Evolutionary conservation across 805 yeast species (phyloP), one percentile per base, ranked within the genome.

Genomic region (Metschnikowia orientalis): DNA sequence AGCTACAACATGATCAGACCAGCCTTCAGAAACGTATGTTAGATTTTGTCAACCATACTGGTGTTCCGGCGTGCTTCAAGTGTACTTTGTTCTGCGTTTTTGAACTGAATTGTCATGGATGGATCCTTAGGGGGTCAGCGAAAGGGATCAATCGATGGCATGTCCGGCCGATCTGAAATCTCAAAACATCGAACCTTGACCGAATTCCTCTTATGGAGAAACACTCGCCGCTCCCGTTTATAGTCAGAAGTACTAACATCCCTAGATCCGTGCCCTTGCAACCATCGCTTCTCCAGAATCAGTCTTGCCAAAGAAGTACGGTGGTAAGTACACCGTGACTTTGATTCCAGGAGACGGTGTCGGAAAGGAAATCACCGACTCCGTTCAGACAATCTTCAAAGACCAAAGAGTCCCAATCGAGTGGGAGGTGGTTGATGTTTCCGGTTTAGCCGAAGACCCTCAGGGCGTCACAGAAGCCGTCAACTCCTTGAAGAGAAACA

Each of bases 341-440:
- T 73, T 90, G 60, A 81, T 90, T 51, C 97, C 97, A 39, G 96
- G 98, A 67, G 98, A 90, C 59, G 97, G 97, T 76, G 83, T 89
- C 48, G 98, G 98, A 63, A 81, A 81, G 57, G 96, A 89, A 70
- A 85, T 89, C 59, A 82, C 97, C 39, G 90, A 84, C 61, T 83
- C 97, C 16, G 98, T 90, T 41, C 80, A 83, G 62, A 77, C 86
- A 48, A 84, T 90, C 59, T 90, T 90, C 73, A 75, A 79, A 57
- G 77, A 86, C 43, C 88, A 84, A 65, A 78, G 77, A 47, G 82
- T 92, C 26, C 98, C 98, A 49, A 80, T 90, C 48, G 95, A 88
- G 51, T 92, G 92, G 83, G 97, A 92, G 63, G 58, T 61, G 23
- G 61, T 67, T 30, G 69, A 67, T 26, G 71, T 66, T 19, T 60